phyloP scores from a whole-genome alignment of 2,329 filamentous ascomycete species.

The Plenodomus tracheiphilus region DNA sequence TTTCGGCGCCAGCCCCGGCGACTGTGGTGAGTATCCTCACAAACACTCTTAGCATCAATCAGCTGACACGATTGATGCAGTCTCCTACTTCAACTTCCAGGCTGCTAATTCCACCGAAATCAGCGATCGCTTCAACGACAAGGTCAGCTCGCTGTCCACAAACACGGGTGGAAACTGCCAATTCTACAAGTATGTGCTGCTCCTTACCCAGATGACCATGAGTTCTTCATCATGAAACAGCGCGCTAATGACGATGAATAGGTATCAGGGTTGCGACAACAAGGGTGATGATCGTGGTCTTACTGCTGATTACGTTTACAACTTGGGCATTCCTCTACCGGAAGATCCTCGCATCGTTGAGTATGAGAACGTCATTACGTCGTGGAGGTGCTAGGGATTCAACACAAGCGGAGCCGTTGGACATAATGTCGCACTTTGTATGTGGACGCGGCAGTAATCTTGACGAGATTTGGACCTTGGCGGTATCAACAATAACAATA shows the following conservation, averaged over 20 bases:
- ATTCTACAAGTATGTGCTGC: neutral
- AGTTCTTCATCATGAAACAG: too few relatives aligned
- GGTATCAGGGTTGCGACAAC: neutral
- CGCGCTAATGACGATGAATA: neutral
- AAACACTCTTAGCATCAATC: neutral
- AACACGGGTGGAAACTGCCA: neutral
- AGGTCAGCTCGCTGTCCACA: neutral
- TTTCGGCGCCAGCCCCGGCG: neutral
- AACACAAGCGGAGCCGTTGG: neutral
- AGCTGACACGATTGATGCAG: neutral
- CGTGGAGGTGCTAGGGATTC: neutral
- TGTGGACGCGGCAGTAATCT: too few relatives aligned
- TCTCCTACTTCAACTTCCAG: neutral
- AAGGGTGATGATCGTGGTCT: neutral
- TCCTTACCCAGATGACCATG: too few relatives aligned
- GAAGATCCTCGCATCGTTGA: neutral
- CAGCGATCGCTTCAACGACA: neutral
- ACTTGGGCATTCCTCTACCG: neutral
- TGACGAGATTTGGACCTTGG: too few relatives aligned
- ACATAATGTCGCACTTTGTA: too few relatives aligned
- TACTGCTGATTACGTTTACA: neutral
- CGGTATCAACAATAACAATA: too few relatives aligned
- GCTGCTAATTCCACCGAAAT: neutral
- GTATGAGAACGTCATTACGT: neutral
- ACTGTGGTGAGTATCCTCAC: neutral